Percentiles rank a stretch among this genome's conserved stretches.
These are phyloP conservation scores for Fusarium siculi DNA, from an alignment of 2,329 filamentous ascomycete genomes.

Conservation along the genomic window DNA sequence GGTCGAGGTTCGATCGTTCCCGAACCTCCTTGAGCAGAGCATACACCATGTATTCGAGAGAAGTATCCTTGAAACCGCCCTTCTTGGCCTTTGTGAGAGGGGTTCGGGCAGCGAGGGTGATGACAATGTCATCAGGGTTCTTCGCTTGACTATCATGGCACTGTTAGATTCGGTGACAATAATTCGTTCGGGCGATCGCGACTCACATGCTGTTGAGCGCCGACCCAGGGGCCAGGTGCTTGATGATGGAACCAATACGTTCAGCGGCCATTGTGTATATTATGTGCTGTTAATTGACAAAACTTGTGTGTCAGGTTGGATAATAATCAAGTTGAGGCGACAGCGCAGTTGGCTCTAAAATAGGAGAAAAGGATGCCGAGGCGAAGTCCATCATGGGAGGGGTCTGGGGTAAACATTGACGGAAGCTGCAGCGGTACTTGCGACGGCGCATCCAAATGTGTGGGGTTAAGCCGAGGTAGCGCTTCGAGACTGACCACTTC, in stretches of 20 bases:
- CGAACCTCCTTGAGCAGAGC: conserved; percentile 82
- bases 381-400: conserved; percentile 37
- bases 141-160: conserved; percentile 75
- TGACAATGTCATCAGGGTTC: conserved; percentile 96
- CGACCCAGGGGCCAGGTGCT: conserved; percentile 81
- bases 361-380: conserved; percentile 29
- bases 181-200: neutral
- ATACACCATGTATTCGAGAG: conserved; percentile 86
- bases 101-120: conserved; percentile 90
- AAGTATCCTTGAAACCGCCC: conserved; percentile 95
- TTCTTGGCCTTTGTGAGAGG: conserved; percentile 89
- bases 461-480: conserved; percentile 49
- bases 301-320: neutral
- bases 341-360: conserved; percentile 23
- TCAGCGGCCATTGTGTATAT: conserved; percentile 77
- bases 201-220: conserved; percentile 82
- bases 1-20: conserved; percentile 80
- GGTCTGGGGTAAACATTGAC: conserved; percentile 27
- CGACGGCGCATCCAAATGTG: conserved; percentile 23
- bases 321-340: neutral
- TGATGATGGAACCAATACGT: conserved; percentile 87
- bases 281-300: neutral
- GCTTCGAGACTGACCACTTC: conserved; percentile 21
- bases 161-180: conserved; percentile 7
- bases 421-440: conserved; percentile 38